Evolutionary conservation across 805 yeast genomes (phyloP), one percentile per base, ranked within the genome.

Genomic region (Teunomyces tritomae): DNA sequence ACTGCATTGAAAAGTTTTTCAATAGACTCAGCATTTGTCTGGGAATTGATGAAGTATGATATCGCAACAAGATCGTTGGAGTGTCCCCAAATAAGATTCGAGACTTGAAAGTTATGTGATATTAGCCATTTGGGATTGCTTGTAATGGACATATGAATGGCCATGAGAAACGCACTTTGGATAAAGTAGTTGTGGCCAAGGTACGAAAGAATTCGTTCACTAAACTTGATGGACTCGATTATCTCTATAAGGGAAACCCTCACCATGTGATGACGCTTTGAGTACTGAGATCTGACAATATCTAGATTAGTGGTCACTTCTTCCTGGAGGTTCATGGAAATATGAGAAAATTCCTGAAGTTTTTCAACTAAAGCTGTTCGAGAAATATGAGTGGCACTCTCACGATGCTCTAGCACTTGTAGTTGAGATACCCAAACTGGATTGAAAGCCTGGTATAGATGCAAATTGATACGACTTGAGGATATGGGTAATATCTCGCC

Each of bases 401-500:
- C 58, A 24, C 65, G 57, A 47, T 61, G 56, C 13, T 57, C 63
- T 10, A 61, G 39, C 1, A 63, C 48, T 0, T 50, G 44, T 8
- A 55, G 43, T 8, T 51, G 46, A 1, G 44, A 30, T 6, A 67
- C 49, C 54, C 58, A 53, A 2, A 51, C 59, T 4, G 53, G 41
- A 10, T 61, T 57, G 9, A 68, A 46, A 3, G 71, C 63, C 24
- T 55, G 49, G 46, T 57, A 55, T 7, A 65, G 46, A 35, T 66
- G 72, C 39, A 71, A 62, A 4, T 62, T 59, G n/a, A 72, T 54
- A 36, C 62, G 56, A 16, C 50, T 52, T 5, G 74, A 61, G 17
- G 59, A 48, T 0, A 72, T 67, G 4, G 53, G 39, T 1, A 51
- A 48, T 3, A 67, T 39, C 16, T 64, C 63, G 48, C 75, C 74